phyloP scores from a whole-genome alignment of 176 grass and related monocot species.

The Lolium rigidum region DNA sequence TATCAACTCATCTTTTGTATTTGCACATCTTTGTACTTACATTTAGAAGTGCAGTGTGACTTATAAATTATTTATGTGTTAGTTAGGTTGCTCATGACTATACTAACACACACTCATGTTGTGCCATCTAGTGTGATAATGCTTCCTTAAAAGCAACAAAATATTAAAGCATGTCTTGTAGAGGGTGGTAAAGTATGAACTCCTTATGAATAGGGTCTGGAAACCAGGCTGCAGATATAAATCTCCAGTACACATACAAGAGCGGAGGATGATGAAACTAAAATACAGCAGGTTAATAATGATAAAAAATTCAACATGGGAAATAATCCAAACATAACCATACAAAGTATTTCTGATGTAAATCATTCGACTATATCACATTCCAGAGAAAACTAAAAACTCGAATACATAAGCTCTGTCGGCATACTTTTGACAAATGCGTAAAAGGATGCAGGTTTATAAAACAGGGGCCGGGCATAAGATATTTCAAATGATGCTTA shows the following conservation, averaged over 20 bases:
- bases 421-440: conserved; percentile 13
- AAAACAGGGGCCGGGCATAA: neutral
- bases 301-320: no score
- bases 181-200: neutral
- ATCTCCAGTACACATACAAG: neutral
- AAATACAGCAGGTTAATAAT: neutral
- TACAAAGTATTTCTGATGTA: neutral
- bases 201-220: neutral
- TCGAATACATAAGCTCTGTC: conserved; percentile 7
- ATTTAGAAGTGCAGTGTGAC: neutral
- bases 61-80: neutral
- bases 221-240: neutral
- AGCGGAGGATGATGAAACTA: conserved; percentile 25
- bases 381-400: neutral
- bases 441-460: neutral
- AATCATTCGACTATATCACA: neutral
- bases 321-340: conserved; percentile 2
- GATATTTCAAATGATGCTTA: conserved; percentile 31
- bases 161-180: conserved; percentile 4
- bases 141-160: neutral
- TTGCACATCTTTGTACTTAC: neutral
- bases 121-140: neutral
- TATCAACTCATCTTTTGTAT: neutral
- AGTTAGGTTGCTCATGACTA: conserved; percentile 2
- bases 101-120: neutral